Conservation (phyloP, 768 basidiomycete species). For the Tulasnella sp. region DNA sequence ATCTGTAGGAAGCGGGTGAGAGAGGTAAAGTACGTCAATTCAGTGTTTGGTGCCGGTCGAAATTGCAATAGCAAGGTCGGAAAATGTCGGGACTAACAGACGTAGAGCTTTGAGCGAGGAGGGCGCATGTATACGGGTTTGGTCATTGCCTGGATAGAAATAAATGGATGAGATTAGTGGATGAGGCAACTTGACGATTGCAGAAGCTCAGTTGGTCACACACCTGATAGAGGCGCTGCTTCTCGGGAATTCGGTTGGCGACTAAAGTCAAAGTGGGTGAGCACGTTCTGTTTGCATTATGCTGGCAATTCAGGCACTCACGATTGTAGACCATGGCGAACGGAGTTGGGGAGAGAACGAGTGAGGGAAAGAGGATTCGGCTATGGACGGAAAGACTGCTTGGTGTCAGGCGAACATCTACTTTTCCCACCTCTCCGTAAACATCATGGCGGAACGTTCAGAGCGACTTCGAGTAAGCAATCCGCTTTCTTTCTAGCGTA, state of each 20-base stretch:
- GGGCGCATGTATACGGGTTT: slow-evolving; percentile 61
- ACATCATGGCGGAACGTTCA: slow-evolving; percentile 28
- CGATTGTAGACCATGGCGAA: slow-evolving; percentile 67
- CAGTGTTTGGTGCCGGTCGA: not conserved
- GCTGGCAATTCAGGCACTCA: not conserved
- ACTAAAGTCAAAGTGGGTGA: slow-evolving; percentile 45
- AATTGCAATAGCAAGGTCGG: not conserved
- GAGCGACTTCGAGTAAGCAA: slow-evolving; percentile 37
- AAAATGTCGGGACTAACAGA: slow-evolving; percentile 52
- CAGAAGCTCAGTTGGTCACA: slow-evolving; percentile 31
- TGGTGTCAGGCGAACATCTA: slow-evolving; percentile 20
- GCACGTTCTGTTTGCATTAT: not conserved
- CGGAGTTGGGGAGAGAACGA: slow-evolving; percentile 53
- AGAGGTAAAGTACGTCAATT: slow-evolving; percentile 16
- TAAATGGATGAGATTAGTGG: slow-evolving; percentile 42
- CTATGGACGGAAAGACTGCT: slow-evolving; percentile 39
- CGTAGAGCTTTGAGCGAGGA: slow-evolving; percentile 64
- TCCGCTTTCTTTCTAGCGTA: slow-evolving; percentile 29
- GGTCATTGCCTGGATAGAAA: slow-evolving; percentile 48
- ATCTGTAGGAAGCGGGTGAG: slow-evolving; percentile 46
- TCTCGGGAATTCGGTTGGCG: slow-evolving; percentile 68
- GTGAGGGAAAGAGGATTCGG: slow-evolving; percentile 45
- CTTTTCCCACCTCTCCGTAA: slow-evolving; percentile 27
- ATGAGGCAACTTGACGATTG: slow-evolving; percentile 33
- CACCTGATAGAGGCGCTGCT: slow-evolving; percentile 71